Conservation (phyloP, 345 rosid species). For the Ceriops zippeliana region DNA sequence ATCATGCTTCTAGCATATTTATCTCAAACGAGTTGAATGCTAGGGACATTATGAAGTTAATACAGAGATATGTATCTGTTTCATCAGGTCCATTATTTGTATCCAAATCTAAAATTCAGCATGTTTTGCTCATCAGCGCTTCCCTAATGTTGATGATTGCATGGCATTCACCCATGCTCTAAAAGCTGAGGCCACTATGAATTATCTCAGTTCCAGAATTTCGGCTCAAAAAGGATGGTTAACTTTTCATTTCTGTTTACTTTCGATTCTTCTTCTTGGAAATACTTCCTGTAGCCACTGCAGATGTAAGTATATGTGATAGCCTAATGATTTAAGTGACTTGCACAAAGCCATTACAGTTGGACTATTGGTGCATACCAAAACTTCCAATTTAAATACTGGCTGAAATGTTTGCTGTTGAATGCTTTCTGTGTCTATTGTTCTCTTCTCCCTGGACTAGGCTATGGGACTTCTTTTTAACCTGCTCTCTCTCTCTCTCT, state of each 20-base stretch:
- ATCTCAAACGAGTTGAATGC: constrained; percentile 51
- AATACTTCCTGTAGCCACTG: constrained; percentile 1
- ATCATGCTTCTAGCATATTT: constrained; percentile 36
- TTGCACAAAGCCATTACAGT: no score
- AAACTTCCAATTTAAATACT: no score
- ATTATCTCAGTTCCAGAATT: constrained; percentile 40
- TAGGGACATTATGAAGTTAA: constrained; percentile 46
- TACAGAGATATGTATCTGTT: constrained; percentile 2
- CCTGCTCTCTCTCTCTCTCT: no score
- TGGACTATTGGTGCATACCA: no score
- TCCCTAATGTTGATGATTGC: constrained; percentile 60
- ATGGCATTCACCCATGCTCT: constrained; percentile 56
- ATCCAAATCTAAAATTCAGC: constrained; percentile 22
- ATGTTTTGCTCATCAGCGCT: constrained; percentile 42
- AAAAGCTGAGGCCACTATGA: constrained; percentile 39
- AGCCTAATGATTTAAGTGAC: no score
- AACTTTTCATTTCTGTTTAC: constrained; percentile 5
- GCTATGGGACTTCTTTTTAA: no score
- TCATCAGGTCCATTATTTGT: background rate
- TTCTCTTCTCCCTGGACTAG: no score
- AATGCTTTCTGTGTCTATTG: no score
- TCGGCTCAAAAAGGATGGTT: constrained; percentile 72
- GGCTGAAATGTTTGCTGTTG: no score
- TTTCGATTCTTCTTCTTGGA: background rate
- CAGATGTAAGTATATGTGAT: no score